phyloP scores from a whole-genome alignment of 2,329 filamentous ascomycete genomes.

The Nothophaeocryptopus gaeumannii region DNA sequence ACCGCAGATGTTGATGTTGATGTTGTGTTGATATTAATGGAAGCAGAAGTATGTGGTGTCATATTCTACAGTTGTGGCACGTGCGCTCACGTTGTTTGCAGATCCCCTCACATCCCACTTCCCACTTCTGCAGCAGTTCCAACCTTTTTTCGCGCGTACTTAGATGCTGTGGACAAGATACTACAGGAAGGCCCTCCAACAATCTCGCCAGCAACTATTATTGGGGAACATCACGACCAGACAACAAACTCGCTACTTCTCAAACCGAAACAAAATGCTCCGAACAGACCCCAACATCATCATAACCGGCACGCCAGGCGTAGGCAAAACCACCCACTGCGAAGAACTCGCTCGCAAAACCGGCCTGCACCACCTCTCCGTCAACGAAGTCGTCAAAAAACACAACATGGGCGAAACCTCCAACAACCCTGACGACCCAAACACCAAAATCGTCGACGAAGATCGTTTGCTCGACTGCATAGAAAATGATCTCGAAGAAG shows the following conservation, averaged over 20 bases:
- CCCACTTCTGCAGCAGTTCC: slow-evolving; percentile 2
- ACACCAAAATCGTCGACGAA: slow-evolving; percentile 92
- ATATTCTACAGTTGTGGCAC: too few relatives aligned
- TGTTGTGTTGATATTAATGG: too few relatives aligned
- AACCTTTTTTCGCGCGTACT: not conserved
- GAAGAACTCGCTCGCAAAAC: slow-evolving; percentile 74
- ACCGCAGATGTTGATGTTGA: too few relatives aligned
- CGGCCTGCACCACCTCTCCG: slow-evolving; percentile 75
- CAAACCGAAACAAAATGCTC: slow-evolving; percentile 34
- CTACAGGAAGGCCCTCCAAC: not conserved
- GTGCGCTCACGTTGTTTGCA: not conserved
- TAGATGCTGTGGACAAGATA: not conserved
- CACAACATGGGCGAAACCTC: slow-evolving; percentile 81
- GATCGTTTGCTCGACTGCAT: slow-evolving; percentile 87
- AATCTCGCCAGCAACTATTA: not conserved
- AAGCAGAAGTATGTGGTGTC: not conserved
- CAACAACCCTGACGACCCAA: slow-evolving; percentile 68
- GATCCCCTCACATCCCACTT: not conserved
- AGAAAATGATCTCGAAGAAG: slow-evolving; percentile 72
- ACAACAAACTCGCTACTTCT: slow-evolving; percentile 9
- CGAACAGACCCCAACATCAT: slow-evolving; percentile 75
- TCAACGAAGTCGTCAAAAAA: slow-evolving; percentile 92
- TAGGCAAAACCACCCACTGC: slow-evolving; percentile 92
- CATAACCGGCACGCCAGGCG: slow-evolving; percentile 90
- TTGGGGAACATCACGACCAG: not conserved